Evolutionary conservation across 345 rosid genomes (phyloP).

Genomic region (Camelina sativa): DNA sequence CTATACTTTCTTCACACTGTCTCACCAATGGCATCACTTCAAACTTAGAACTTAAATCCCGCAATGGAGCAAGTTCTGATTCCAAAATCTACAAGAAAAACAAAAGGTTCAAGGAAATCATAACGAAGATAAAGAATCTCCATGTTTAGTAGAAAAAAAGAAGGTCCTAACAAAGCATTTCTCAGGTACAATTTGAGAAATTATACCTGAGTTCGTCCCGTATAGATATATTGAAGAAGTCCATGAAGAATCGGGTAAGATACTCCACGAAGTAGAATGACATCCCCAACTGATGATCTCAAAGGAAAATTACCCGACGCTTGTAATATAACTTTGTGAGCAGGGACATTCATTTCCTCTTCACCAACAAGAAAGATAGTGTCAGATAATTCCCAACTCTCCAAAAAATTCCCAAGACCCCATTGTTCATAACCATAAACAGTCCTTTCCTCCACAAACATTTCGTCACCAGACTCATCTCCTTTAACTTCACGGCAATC

Average conservation of each 20-base stretch:
- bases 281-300: slow-evolving; percentile 53
- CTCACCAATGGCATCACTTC: slow-evolving; percentile 73
- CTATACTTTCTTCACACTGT: slow-evolving; percentile 76
- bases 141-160: neutral
- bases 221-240: slow-evolving; percentile 80
- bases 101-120: slow-evolving; percentile 15
- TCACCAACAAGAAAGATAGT: slow-evolving; percentile 67
- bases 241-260: slow-evolving; percentile 69
- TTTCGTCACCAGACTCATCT: slow-evolving; percentile 56
- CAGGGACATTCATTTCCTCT: slow-evolving; percentile 73
- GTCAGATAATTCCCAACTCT: slow-evolving; percentile 84
- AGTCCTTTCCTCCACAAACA: slow-evolving; percentile 48
- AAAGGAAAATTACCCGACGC: slow-evolving; percentile 72
- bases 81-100: slow-evolving; percentile 64
- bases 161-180: slow-evolving; percentile 15
- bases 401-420: slow-evolving; percentile 86
- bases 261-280: slow-evolving; percentile 56
- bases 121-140: slow-evolving; percentile 8
- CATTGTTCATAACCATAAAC: slow-evolving; percentile 57
- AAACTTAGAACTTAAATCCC: slow-evolving; percentile 63
- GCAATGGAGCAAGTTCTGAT: slow-evolving; percentile 64
- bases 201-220: slow-evolving; percentile 76
- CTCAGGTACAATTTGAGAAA: neutral
- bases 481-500: slow-evolving; percentile 56
- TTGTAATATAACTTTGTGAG: slow-evolving; percentile 86